Evolutionary conservation across 768 basidiomycete genomes (phyloP).

Genomic region (Russula lepida): DNA sequence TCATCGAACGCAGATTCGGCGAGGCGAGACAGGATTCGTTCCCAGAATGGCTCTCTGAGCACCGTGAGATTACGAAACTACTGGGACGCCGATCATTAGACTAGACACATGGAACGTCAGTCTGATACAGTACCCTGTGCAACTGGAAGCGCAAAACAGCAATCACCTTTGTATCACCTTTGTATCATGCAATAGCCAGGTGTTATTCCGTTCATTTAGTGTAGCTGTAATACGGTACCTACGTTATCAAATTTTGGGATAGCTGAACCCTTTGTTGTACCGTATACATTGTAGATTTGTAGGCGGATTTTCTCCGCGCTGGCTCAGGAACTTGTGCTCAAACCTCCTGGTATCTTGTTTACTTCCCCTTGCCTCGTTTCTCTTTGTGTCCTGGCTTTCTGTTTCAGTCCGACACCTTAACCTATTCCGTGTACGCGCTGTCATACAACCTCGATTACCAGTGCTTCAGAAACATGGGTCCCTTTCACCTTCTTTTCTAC

Average conservation of each 20-base stretch:
- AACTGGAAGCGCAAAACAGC: neutral
- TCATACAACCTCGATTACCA: no score
- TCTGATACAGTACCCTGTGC: neutral
- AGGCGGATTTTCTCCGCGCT: no score
- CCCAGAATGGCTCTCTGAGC: constrained; percentile 74
- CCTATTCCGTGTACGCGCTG: no score
- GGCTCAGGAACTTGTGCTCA: no score
- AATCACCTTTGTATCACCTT: neutral
- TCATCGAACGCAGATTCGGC: constrained; percentile 58
- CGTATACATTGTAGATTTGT: neutral
- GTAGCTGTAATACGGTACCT: neutral
- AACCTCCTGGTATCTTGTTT: no score
- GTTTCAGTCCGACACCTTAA: no score
- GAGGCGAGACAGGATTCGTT: constrained; percentile 45
- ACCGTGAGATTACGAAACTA: constrained; percentile 75
- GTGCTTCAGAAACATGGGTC: no score
- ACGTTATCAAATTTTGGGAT: no score
- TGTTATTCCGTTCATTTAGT: neutral
- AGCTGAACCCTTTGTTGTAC: neutral
- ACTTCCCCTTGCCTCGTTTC: no score
- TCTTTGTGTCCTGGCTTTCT: no score
- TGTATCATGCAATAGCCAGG: neutral
- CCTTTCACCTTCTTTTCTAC: no score
- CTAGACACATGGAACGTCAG: constrained; percentile 25
- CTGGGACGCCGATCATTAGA: constrained; percentile 64